Evolutionary conservation across 1,284 basidiomycete species (phyloP).

Genomic region (Laetiporus sulphureus): DNA sequence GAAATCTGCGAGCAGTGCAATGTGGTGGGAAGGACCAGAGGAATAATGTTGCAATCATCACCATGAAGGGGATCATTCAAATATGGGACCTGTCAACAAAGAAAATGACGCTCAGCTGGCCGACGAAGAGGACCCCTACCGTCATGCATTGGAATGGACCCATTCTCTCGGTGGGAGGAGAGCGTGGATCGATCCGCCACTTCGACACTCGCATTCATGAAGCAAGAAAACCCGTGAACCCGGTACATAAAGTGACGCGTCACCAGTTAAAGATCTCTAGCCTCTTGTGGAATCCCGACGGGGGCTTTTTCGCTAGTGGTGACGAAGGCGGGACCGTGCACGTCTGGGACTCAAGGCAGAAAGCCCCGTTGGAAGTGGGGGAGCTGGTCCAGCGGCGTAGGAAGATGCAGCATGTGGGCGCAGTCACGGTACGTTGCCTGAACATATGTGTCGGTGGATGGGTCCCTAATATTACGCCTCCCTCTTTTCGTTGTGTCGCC

Average conservation of each 20-base stretch:
- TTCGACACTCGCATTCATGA: conserved; percentile 43
- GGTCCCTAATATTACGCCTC: not conserved
- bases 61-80: conserved; percentile 41
- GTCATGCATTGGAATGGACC: conserved; percentile 43
- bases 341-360: conserved; percentile 45
- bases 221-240: conserved; percentile 44
- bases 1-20: conserved; percentile 36
- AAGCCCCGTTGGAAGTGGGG: conserved; percentile 45
- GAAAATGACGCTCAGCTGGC: conserved; percentile 38
- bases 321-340: conserved; percentile 44
- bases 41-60: conserved; percentile 39
- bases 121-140: conserved; percentile 36
- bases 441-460: not conserved
- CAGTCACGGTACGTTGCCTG: conserved; percentile 19
- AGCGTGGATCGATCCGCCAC: conserved; percentile 43
- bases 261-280: conserved; percentile 43
- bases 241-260: conserved; percentile 40
- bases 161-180: conserved; percentile 40
- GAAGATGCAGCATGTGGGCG: conserved; percentile 32
- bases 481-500: not conserved
- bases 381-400: conserved; percentile 45
- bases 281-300: conserved; percentile 43
- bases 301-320: conserved; percentile 44
- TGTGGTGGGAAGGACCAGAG: conserved; percentile 33
- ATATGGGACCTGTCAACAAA: conserved; percentile 45